Evolutionary conservation across 306 rosid species (phyloP).

Genomic region (Trifolium pratense): DNA sequence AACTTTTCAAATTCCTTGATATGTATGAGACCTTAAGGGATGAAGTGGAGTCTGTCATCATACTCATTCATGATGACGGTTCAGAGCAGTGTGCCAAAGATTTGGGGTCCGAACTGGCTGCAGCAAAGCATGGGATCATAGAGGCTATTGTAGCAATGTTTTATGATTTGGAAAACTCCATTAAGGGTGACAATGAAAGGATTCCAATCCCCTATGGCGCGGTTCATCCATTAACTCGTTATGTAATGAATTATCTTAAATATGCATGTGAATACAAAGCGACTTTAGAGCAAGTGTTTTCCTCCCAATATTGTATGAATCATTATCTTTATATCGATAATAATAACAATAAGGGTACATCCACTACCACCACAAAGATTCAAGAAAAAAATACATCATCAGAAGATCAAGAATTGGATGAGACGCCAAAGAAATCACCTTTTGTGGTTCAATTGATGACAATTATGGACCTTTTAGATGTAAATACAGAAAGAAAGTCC

Average conservation of each 20-base stretch:
- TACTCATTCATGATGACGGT: constrained; percentile 24
- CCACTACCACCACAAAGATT: neutral
- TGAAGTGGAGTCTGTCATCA: constrained; percentile 40
- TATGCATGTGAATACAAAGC: constrained; percentile 80
- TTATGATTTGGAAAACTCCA: constrained; percentile 64
- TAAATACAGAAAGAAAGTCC: constrained; percentile 65
- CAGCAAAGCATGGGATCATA: constrained; percentile 45
- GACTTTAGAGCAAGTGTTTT: constrained; percentile 66
- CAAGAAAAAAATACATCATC: neutral
- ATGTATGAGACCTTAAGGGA: constrained; percentile 74
- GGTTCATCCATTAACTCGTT: constrained; percentile 80
- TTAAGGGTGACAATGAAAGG: constrained; percentile 64
- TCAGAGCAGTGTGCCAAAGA: constrained; percentile 43
- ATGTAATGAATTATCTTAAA: constrained; percentile 79
- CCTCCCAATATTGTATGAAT: neutral
- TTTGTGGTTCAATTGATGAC: constrained; percentile 51
- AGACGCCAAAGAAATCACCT: constrained; percentile 48
- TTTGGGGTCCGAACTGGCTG: constrained; percentile 47
- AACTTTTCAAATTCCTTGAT: constrained; percentile 74
- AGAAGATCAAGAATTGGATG: constrained; percentile 3
- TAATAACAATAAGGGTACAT: neutral
- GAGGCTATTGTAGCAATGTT: constrained; percentile 59
- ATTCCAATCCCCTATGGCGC: constrained; percentile 76
- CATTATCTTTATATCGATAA: neutral
- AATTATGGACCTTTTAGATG: constrained; percentile 69